A percentile compares a stretch with the other conserved stretches of the same genome.
Conservation (phyloP, 73 alveolate genomes). For the Blepharisma stoltei region DNA sequence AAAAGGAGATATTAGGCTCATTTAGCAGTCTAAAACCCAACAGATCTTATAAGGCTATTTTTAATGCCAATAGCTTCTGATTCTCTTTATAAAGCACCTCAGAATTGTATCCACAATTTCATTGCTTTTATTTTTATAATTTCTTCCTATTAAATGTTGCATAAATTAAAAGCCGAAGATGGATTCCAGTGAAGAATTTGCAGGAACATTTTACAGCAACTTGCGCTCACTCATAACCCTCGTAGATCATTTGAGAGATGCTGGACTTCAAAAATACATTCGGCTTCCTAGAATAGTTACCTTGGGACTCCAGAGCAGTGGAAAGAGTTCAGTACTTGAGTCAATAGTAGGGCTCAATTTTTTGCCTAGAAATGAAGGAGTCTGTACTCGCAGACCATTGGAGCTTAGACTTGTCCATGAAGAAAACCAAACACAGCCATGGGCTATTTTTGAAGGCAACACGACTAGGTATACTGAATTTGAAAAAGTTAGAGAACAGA, state of each 20-base stretch:
- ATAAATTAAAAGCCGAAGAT: no score
- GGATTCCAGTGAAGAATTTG: no score
- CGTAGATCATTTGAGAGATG: conserved; percentile 71
- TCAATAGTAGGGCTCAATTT: conserved; percentile 81
- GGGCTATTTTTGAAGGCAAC: conserved; percentile 91
- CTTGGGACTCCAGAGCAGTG: conserved; percentile 73
- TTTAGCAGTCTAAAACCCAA: no score
- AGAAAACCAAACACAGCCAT: conserved; percentile 72
- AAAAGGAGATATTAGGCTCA: no score
- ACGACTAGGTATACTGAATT: conserved; percentile 86
- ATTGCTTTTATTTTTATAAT: no score
- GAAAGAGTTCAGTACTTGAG: conserved; percentile 81
- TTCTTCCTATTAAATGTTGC: no score
- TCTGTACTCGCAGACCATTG: conserved; percentile 84
- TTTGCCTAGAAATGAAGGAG: conserved; percentile 89
- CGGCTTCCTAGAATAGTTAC: conserved; percentile 76
- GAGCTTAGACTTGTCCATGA: conserved; percentile 77
- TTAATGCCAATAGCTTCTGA: no score
- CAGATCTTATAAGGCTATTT: no score
- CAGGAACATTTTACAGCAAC: conserved; percentile 6
- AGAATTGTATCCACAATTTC: no score
- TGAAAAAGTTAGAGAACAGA: conserved; percentile 80
- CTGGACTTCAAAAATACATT: conserved; percentile 68
- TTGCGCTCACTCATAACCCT: conserved; percentile 42
- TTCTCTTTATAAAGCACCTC: no score